Percentiles rank a stretch among this genome's conserved stretches.
These are phyloP conservation scores for Xerocomus nothofagi DNA, from an alignment of 1,284 basidiomycete species.

Conservation along the genomic window DNA sequence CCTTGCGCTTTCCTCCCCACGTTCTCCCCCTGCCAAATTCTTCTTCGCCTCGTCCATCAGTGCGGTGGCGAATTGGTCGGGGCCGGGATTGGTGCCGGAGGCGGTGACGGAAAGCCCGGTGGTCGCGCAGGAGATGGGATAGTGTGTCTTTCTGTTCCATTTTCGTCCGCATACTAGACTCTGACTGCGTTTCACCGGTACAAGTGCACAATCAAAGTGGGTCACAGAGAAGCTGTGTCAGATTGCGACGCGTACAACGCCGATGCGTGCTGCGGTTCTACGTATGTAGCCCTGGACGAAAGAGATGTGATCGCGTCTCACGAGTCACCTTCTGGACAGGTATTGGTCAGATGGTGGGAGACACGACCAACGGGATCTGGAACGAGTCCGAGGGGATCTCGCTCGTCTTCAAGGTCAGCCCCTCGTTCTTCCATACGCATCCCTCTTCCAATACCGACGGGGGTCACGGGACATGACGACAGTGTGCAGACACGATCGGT, in stretches of 20 bases:
- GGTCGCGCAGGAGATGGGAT: conserved; percentile 50
- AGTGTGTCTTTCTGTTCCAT: conserved; percentile 40
- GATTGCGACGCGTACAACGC: conserved; percentile 34
- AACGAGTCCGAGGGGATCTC: conserved; percentile 57
- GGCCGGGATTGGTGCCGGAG: conserved; percentile 37
- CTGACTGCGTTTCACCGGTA: not conserved
- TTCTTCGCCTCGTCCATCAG: conserved; percentile 61
- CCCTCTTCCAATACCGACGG: not conserved
- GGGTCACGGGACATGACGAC: not conserved
- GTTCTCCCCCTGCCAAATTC: conserved; percentile 41
- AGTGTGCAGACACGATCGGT: conserved; percentile 43
- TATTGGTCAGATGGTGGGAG: conserved; percentile 55
- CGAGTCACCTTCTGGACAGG: conserved; percentile 23
- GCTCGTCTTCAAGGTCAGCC: conserved; percentile 31
- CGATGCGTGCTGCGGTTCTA: conserved; percentile 42
- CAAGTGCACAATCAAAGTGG: conserved; percentile 48
- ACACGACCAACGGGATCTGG: conserved; percentile 54
- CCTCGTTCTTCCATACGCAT: no score
- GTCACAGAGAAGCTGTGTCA: conserved; percentile 59
- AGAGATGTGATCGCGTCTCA: not conserved
- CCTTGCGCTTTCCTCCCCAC: conserved; percentile 45
- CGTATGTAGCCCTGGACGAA: conserved; percentile 14
- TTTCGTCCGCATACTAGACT: not conserved
- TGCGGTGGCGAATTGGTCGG: conserved; percentile 34
- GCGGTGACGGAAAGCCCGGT: conserved; percentile 38